These are phyloP conservation scores for Podaxis sp. DNA, from an alignment of 768 basidiomycete genomes.

Conservation along the genomic window DNA sequence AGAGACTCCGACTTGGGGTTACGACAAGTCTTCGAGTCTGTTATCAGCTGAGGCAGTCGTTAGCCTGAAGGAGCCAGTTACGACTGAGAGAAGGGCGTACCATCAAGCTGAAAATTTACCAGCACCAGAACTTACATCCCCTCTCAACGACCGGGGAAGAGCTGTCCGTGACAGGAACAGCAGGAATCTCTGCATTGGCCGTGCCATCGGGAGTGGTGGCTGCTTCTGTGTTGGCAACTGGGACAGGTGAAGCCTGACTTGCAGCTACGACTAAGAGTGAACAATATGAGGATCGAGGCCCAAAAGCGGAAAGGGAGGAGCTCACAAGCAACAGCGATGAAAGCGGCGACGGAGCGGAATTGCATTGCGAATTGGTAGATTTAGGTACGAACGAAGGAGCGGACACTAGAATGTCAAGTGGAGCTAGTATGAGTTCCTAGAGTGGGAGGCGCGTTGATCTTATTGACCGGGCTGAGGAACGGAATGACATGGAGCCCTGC, in stretches of 20 bases:
- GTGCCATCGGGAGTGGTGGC: not conserved
- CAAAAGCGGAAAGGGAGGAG: not conserved
- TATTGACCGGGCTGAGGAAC: slow-evolving; percentile 7
- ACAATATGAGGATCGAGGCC: not conserved
- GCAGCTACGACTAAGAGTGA: not conserved
- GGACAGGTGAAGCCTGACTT: not conserved
- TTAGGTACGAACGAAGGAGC: not conserved
- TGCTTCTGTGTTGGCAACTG: not conserved
- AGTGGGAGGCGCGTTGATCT: not conserved
- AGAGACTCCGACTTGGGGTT: not conserved
- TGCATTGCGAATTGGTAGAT: not conserved
- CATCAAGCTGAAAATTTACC: slow-evolving; percentile 2
- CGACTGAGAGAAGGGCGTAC: not conserved
- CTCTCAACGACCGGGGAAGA: not conserved
- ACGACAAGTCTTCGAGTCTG: not conserved
- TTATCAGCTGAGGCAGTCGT: not conserved
- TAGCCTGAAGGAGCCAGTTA: not conserved
- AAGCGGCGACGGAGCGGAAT: slow-evolving; percentile 1
- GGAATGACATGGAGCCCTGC: not conserved
- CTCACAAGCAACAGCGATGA: slow-evolving; percentile 6
- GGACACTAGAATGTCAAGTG: not conserved
- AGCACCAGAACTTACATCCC: slow-evolving; percentile 7
- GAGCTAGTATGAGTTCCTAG: not conserved
- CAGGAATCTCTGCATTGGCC: not conserved
- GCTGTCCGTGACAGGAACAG: not conserved